Base-by-base conservation (phyloP, 495 filamentous ascomycete genomes). In the Hyaloscypha finlandica region DNA sequence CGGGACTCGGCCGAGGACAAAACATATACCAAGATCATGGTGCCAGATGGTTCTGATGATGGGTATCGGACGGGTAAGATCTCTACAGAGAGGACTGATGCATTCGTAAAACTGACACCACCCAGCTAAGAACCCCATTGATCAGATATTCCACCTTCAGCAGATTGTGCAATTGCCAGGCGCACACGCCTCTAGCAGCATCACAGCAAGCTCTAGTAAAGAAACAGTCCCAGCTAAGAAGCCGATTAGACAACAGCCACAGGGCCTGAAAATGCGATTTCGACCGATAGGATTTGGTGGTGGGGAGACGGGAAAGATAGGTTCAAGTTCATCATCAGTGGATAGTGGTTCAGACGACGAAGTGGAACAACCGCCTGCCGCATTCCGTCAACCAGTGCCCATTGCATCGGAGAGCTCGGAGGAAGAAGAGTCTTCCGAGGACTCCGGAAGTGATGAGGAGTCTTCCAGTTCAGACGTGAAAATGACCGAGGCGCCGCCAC, bases 241-340 rank as follows among this genome's bases (percentile, higher is more conserved):
- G 60, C 80, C 74, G 22, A 79, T 73, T n/a, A 75, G 77, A 25
- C 80, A 77, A 37, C 87, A 89, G 64, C 85, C 85, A 22, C 84
- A 83, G 68, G 81, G 86, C 48, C 62, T 89, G 63, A 83, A 81
- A 61, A 89, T 89, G 86, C 83, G 85, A 29, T 88, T 82, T 70
- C 75, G 77, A 25, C 87, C 85, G 11, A 79, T 84, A 12, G 84
- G 85, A 33, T 85, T 83, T 70, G 75, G 78, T 19, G 66, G 73
- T 59, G 76, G 71, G 1, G 73, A 80, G 1, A 75, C 81, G 3
- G 83, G 82, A 64, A 84, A 74, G 3, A 70, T 86, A 33, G 85
- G 83, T 8, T 68, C 67, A 79, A 48, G 42, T 48, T 78, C 45
- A 78, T 77, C 52, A n/a, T 35, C 29, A 68, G 81, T 79, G 4